A percentile compares a stretch with the other conserved stretches of the same genome.
Evolutionary conservation across 2,329 filamentous ascomycete species (phyloP).

Genomic region (Verticillium longisporum): DNA sequence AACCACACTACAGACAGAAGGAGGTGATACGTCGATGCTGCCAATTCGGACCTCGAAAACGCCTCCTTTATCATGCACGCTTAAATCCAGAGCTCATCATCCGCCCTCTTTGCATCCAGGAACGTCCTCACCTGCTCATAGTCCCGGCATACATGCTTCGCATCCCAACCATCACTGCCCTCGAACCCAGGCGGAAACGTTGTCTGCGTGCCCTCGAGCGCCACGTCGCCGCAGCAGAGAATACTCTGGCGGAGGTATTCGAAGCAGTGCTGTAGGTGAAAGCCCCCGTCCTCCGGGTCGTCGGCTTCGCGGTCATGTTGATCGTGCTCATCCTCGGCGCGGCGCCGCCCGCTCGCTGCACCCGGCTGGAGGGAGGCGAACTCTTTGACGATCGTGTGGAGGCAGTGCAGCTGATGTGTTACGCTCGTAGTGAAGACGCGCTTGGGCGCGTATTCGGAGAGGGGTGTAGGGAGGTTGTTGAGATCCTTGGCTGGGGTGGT

Average conservation of each 20-base stretch:
- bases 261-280: constrained; percentile 33
- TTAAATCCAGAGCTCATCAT: constrained; percentile 27
- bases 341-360: constrained; percentile 3
- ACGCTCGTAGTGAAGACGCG: constrained; percentile 34
- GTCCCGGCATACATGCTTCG: constrained; percentile 33
- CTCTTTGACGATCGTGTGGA: constrained; percentile 28
- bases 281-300: constrained; percentile 21
- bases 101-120: constrained; percentile 23
- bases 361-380: constrained; percentile 17
- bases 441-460: constrained; percentile 22
- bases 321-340: constrained; percentile 9
- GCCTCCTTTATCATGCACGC: not conserved
- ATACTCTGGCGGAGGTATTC: constrained; percentile 27
- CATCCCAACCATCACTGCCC: constrained; percentile 35
- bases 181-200: constrained; percentile 26
- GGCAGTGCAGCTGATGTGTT: constrained; percentile 37
- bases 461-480: constrained; percentile 27
- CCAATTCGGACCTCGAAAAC: not conserved
- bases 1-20: no score
- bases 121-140: constrained; percentile 25
- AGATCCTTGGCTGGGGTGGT: constrained; percentile 17
- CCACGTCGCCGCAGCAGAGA: constrained; percentile 23
- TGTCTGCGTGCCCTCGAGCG: constrained; percentile 30
- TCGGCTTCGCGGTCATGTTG: constrained; percentile 18
- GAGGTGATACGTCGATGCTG: no score